Evolutionary conservation across 2,329 filamentous ascomycete species (phyloP).

Genomic region (Aspergillus fumigatiaffinis): DNA sequence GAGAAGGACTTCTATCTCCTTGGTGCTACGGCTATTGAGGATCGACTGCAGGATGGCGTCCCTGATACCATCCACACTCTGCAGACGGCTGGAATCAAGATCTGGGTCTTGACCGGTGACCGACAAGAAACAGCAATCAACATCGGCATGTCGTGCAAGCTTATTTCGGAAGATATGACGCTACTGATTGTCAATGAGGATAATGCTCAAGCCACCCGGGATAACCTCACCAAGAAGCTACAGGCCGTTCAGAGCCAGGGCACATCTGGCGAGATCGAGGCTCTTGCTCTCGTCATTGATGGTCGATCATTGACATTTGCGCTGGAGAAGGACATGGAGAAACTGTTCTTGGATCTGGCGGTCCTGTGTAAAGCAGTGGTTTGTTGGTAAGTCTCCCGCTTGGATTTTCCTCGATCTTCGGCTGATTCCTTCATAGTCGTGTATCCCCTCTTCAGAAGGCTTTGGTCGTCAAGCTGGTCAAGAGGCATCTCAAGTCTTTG

Average conservation of each 20-base stretch:
- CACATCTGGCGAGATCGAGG: conserved; percentile 62
- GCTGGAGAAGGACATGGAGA: conserved; percentile 89
- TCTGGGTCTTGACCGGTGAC: conserved; percentile 97
- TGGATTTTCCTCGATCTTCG: too few relatives aligned
- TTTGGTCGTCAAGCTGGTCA: conserved; percentile 95
- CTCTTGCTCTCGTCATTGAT: conserved; percentile 88
- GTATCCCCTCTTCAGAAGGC: conserved; percentile 97
- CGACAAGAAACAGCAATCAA: conserved; percentile 99
- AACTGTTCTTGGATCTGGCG: conserved; percentile 86
- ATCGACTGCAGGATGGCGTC: conserved; percentile 93
- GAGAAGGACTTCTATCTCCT: conserved; percentile 88
- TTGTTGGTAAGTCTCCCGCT: conserved; percentile 71
- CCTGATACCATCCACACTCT: conserved; percentile 97
- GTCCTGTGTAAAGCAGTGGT: conserved; percentile 98
- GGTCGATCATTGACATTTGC: conserved; percentile 93
- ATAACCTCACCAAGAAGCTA: conserved; percentile 90
- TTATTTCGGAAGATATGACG: conserved; percentile 98
- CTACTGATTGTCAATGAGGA: conserved; percentile 96
- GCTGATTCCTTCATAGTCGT: conserved; percentile 55
- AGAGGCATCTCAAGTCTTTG: conserved; percentile 86
- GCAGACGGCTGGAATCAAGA: conserved; percentile 94
- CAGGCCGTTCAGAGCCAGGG: conserved; percentile 84
- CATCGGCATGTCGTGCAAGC: conserved; percentile 98
- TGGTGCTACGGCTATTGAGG: conserved; percentile 94
- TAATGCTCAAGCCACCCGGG: conserved; percentile 68